Base-by-base conservation (phyloP, 2,329 filamentous ascomycete genomes). In the Fusarium graminum region DNA sequence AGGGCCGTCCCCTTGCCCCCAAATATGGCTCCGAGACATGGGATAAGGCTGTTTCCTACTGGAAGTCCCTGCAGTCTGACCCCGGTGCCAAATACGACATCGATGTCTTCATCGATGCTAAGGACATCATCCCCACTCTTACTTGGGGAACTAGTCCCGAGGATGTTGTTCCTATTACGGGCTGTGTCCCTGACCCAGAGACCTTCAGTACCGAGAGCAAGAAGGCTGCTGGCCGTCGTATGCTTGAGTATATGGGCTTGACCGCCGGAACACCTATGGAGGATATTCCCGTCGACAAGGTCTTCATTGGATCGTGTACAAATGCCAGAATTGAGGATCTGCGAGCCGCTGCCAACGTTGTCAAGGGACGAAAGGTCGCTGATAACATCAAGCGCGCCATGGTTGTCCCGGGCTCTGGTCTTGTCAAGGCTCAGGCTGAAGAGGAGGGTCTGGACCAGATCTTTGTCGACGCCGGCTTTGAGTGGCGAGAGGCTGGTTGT, bases 61-160 rank as follows among this genome's bases (percentile, higher is more conserved):
- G 95, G 95, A 90, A 87, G 71, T 90, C 87, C 67, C 84, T 98
- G 67, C 90, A 89, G 76, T 94, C 93, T 1, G 95, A 99, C 72
- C 84, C 89, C n/a, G 92, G 86, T 51, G 95, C 95, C 67, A 92
- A 92, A 77, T 99, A 92, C 78, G 95, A 99, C 76, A 88, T 90
- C 46, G 93, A 97, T 71, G 87, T 98, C 69, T 90, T 92, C 77
- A 92, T 99, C 68, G 90, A 98, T 73, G 92, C 87, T 70, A 96
- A 94, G 82, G 95, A 98, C 74, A 97, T 99, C 68, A 83, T 91
- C 45, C 95, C 95, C 10, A 98, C 95, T 13, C 86, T 98, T 25
- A 96, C 95, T 4, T 98, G 95, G 95, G 95, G 95, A 72, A 99
- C 94, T 32, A 97, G 92, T 63, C 95, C 95, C 17, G 93, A 99